Conservation (phyloP, 2,329 filamentous ascomycete species). For the Cercospora zeina region DNA sequence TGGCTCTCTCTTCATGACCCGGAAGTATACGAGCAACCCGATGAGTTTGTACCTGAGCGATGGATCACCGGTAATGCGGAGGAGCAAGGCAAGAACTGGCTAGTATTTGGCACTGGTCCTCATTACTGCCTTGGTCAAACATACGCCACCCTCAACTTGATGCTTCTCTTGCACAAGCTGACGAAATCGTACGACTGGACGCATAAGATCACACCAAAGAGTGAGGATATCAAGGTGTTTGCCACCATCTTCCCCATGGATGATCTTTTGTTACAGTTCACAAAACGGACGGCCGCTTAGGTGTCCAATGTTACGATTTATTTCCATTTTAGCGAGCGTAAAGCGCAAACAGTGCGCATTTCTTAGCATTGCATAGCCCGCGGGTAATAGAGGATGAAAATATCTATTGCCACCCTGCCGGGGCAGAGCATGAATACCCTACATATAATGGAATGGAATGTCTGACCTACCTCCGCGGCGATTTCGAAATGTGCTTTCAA, state of each 20-base stretch:
- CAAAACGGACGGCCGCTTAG: slow-evolving; percentile 11
- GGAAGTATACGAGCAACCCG: slow-evolving; percentile 86
- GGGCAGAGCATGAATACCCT: background rate
- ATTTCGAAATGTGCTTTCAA: no score
- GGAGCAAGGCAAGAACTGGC: slow-evolving; percentile 89
- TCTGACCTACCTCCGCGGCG: background rate
- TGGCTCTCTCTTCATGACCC: slow-evolving; percentile 90
- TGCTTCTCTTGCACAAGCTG: slow-evolving; percentile 54
- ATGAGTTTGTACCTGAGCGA: slow-evolving; percentile 80
- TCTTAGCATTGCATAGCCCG: slow-evolving; percentile 4
- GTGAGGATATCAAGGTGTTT: slow-evolving; percentile 97
- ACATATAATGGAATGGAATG: background rate
- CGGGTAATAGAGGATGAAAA: slow-evolving; percentile 3
- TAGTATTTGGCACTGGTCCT: slow-evolving; percentile 92
- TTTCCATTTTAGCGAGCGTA: slow-evolving; percentile 11
- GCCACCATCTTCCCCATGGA: slow-evolving; percentile 95
- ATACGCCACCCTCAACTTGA: slow-evolving; percentile 86
- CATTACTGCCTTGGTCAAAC: slow-evolving; percentile 96
- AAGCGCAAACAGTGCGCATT: slow-evolving; percentile 17
- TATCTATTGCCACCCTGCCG: background rate
- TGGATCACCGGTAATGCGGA: slow-evolving; percentile 91
- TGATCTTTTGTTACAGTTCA: slow-evolving; percentile 34
- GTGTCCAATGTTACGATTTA: background rate
- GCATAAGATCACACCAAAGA: slow-evolving; percentile 78
- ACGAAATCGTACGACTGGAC: slow-evolving; percentile 66